Evolutionary conservation across 257 asterid species (phyloP).

Genomic region (Solanum dulcamara): DNA sequence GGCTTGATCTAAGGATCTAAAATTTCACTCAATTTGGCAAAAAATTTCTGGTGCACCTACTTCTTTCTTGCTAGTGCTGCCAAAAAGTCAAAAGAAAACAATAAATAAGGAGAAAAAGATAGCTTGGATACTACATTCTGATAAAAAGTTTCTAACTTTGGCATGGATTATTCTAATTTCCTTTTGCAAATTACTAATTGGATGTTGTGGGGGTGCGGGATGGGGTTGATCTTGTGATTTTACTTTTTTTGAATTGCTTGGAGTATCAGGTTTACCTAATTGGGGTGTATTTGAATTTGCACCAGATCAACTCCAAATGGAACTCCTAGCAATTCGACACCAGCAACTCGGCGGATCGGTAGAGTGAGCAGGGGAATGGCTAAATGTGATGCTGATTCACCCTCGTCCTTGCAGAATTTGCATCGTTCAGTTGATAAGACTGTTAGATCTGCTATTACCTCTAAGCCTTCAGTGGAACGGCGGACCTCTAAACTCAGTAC

Average conservation of each 20-base stretch:
- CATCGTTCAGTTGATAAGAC: slow-evolving; percentile 51
- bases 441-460: slow-evolving; percentile 50
- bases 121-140: not conserved
- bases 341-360: slow-evolving; percentile 41
- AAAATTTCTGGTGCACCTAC: not conserved
- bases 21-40: not conserved
- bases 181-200: not conserved
- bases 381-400: slow-evolving; percentile 59
- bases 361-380: slow-evolving; percentile 43
- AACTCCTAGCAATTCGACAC: slow-evolving; percentile 50
- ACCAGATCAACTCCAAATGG: slow-evolving; percentile 55
- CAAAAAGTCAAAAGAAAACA: not conserved
- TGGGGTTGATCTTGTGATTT: not conserved
- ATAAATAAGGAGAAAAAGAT: not conserved
- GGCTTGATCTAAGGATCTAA: slow-evolving; percentile 5
- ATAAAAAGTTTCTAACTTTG: not conserved
- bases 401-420: slow-evolving; percentile 42
- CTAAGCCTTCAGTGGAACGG: slow-evolving; percentile 52
- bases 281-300: not conserved
- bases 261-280: not conserved
- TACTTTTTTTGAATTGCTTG: not conserved
- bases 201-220: not conserved
- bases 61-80: not conserved
- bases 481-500: slow-evolving; percentile 55
- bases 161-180: not conserved